Evolutionary conservation across 257 asterid genomes (phyloP), one percentile per base, ranked within the genome.

Genomic region (Nyctanthes arbortristis): DNA sequence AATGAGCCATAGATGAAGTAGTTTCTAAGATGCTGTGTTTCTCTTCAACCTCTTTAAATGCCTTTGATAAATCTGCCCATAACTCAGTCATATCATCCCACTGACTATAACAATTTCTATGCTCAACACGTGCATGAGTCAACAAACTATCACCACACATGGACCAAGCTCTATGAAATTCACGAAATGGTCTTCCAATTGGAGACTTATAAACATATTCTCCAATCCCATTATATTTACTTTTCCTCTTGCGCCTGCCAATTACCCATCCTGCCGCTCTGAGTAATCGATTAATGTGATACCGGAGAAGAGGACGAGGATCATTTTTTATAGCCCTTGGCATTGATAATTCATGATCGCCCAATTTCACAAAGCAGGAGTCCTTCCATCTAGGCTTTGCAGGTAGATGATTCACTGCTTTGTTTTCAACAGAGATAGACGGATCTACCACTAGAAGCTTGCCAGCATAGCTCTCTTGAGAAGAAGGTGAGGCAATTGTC

Each of bases 231-330:
- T 84, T 87, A 56, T 81, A 88, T 72, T 89, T 91, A 77, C 76
- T 84, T 79, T 81, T 85, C 76, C 99, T 85, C 87, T 73, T 89
- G 54, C 97, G 96, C 84, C 97, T 94, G 64, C 99, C 99, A 68
- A 94, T 77, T 76, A 84, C 86, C 99, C 99, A 94, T 49, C 97
- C 96, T 18, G 92, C 87, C 62, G 95, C 90, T 80, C 85, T 80
- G 71, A 91, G 90, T 74, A 94, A 86, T 63, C 87, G 96, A 79
- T 86, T 77, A 85, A 88, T 77, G 79, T 94, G 95, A 86, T 94
- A 89, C 65, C 99, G 92, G 40, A 94, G 95, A 78, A 91, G 87
- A 73, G 99, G 95, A 22, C 99, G 99, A 34, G 97, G 97, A 75
- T 89, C 97, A 65, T 89, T 94, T 83, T 87, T 88, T 25, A 84